A percentile compares a stretch with the other conserved stretches of the same genome.
Evolutionary conservation across 495 filamentous ascomycete genomes (phyloP).

Genomic region (Lindgomyces ingoldianus): DNA sequence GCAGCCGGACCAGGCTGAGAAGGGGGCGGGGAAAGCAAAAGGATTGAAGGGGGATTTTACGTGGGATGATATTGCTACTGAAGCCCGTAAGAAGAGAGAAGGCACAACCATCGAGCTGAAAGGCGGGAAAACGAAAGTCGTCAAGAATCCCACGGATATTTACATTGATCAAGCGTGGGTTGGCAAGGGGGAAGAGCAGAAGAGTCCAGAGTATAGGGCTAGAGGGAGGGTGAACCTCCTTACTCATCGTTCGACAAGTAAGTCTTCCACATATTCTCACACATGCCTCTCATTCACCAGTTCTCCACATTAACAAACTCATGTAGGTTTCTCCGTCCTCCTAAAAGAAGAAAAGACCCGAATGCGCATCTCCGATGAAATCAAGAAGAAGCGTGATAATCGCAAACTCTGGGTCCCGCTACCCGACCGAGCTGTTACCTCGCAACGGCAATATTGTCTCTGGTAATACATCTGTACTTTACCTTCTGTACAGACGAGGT

Average conservation of each 20-base stretch:
- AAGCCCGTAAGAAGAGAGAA: background rate
- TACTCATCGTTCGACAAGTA: conserved; percentile 69
- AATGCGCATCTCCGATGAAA: conserved; percentile 74
- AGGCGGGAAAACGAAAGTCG: conserved; percentile 45
- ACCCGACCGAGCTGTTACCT: conserved; percentile 72
- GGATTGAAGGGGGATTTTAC: no score
- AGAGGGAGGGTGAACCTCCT: conserved; percentile 64
- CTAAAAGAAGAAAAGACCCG: conserved; percentile 92
- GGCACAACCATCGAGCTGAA: conserved; percentile 41
- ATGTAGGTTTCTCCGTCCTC: conserved; percentile 69
- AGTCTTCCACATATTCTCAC: conserved; percentile 36
- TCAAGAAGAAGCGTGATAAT: conserved; percentile 67
- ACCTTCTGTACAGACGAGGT: no score
- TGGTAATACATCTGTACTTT: no score
- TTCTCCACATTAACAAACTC: background rate
- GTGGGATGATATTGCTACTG: no score
- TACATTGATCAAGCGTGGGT: conserved; percentile 94
- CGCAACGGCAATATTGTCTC: conserved; percentile 82
- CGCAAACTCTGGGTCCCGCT: conserved; percentile 80
- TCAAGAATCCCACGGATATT: conserved; percentile 69
- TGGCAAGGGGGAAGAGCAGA: conserved; percentile 63
- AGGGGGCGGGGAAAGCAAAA: no score
- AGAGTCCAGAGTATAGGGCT: conserved; percentile 62
- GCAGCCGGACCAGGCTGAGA: no score
- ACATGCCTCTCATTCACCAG: background rate